phyloP scores from a whole-genome alignment of 2,329 filamentous ascomycete genomes.

The Ophiostoma piceae region DNA sequence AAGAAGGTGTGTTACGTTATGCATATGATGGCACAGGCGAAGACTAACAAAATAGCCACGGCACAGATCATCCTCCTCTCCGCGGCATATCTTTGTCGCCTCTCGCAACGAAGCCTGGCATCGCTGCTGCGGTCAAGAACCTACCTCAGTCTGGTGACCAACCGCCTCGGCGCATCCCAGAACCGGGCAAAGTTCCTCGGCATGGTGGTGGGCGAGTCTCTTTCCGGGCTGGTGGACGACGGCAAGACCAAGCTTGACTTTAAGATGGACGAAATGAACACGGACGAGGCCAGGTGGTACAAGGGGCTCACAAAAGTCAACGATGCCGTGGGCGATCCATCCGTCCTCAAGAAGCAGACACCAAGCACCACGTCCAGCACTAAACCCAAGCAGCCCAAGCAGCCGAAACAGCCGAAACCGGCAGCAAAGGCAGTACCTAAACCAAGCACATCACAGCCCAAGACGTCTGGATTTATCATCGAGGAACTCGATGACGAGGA shows the following conservation, averaged over 20 bases:
- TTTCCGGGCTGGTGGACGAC: constrained; percentile 60
- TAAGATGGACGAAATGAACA: constrained; percentile 70
- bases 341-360: constrained; percentile 35
- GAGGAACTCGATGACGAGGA: constrained; percentile 63
- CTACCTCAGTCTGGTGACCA: constrained; percentile 77
- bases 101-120: constrained; percentile 59
- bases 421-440: constrained; percentile 20
- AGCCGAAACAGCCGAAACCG: constrained; percentile 28
- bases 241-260: constrained; percentile 73
- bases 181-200: constrained; percentile 73
- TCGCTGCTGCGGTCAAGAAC: constrained; percentile 64
- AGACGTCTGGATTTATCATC: constrained; percentile 46
- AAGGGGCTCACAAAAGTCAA: constrained; percentile 57
- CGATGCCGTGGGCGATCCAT: constrained; percentile 57
- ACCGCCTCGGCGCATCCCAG: constrained; percentile 73
- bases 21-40: background rate
- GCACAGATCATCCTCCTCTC: constrained; percentile 72
- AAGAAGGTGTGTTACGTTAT: constrained; percentile 62
- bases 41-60: constrained; percentile 52
- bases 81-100: constrained; percentile 68
- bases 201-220: constrained; percentile 75
- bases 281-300: constrained; percentile 69
- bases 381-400: constrained; percentile 15
- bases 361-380: background rate
- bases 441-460: constrained; percentile 12